Evolutionary conservation across 805 yeast genomes (phyloP).

Genomic region (Metschnikowia matae): DNA sequence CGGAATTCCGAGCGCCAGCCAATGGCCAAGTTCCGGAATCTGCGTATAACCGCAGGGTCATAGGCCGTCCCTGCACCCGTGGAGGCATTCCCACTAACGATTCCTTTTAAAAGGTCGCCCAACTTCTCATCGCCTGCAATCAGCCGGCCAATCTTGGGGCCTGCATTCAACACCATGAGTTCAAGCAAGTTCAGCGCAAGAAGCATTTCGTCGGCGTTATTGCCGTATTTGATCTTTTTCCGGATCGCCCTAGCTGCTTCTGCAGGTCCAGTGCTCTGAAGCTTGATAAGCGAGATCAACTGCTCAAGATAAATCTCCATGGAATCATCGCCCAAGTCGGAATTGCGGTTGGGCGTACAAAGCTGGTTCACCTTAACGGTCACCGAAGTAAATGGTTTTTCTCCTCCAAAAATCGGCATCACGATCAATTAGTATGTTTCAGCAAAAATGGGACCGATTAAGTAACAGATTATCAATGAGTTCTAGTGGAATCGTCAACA

Average conservation of each 20-base stretch:
- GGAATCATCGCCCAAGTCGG: constrained; percentile 33
- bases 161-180: constrained; percentile 41
- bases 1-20: constrained; percentile 65
- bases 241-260: constrained; percentile 93
- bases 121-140: constrained; percentile 68
- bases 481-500: no score
- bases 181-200: constrained; percentile 52
- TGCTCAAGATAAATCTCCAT: constrained; percentile 50
- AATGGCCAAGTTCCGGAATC: constrained; percentile 47
- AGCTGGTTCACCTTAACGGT: constrained; percentile 60
- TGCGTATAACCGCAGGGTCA: constrained; percentile 41
- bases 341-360: constrained; percentile 37
- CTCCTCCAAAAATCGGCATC: constrained; percentile 45
- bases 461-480: no score
- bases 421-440: no score
- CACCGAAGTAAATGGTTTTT: constrained; percentile 66
- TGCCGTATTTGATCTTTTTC: constrained; percentile 86
- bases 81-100: constrained; percentile 37
- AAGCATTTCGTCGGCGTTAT: constrained; percentile 50
- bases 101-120: constrained; percentile 56
- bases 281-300: constrained; percentile 48
- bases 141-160: constrained; percentile 33
- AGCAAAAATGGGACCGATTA: no score
- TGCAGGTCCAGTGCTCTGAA: constrained; percentile 38
- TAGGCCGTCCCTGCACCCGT: constrained; percentile 37